Conservation (phyloP, 2,329 filamentous ascomycete species). For the Colletotrichum sublineola region DNA sequence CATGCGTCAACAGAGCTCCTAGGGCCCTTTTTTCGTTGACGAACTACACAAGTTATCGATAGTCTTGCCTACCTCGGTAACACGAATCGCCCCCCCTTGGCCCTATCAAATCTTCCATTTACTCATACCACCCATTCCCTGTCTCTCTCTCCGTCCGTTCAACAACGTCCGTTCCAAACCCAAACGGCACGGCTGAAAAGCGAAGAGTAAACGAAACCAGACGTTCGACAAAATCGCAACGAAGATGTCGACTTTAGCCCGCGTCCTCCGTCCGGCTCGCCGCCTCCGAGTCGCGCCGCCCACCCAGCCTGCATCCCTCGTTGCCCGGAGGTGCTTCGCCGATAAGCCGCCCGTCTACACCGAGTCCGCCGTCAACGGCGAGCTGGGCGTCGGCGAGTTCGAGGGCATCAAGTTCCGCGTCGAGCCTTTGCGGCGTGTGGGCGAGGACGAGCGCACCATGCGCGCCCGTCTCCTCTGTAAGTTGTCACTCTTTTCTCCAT, state of each 20-base stretch:
- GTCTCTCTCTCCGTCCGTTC: background rate
- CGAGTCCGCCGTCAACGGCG: conserved; percentile 50
- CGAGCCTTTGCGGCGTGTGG: conserved; percentile 86
- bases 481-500: conserved; percentile 47
- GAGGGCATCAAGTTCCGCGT: conserved; percentile 88
- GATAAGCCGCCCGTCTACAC: conserved; percentile 47
- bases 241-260: conserved; percentile 38
- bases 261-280: conserved; percentile 44
- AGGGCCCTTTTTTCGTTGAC: background rate
- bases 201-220: background rate
- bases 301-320: conserved; percentile 32
- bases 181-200: background rate
- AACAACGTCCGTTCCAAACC: background rate
- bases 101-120: conserved; percentile 9
- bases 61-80: conserved; percentile 19
- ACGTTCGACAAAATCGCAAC: background rate
- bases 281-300: conserved; percentile 40
- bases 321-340: conserved; percentile 39
- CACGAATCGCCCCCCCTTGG: background rate
- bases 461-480: conserved; percentile 82
- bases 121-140: background rate
- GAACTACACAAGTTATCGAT: background rate
- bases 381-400: conserved; percentile 88
- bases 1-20: background rate
- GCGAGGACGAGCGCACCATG: conserved; percentile 88